These are phyloP conservation scores for Debaryomyces singareniensis DNA, from an alignment of 1,139 yeast genomes.

Conservation along the genomic window DNA sequence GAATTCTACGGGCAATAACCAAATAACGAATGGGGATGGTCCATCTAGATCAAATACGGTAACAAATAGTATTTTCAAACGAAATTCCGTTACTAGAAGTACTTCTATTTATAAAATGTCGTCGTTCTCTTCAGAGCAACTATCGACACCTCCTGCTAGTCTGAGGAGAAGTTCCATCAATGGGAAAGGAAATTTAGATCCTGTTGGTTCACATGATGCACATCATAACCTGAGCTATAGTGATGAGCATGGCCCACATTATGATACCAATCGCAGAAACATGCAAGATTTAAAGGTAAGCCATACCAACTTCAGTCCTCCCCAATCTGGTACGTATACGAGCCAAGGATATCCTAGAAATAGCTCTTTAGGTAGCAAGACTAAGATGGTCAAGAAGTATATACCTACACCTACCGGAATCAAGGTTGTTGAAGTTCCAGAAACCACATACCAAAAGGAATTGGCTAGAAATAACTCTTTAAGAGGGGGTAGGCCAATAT, in stretches of 20 bases:
- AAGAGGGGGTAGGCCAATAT: conserved; percentile 23
- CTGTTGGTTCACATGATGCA: neutral
- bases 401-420: conserved; percentile 45
- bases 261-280: neutral
- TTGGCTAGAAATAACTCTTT: conserved; percentile 37
- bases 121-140: neutral
- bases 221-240: no score
- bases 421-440: conserved; percentile 43
- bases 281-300: conserved; percentile 1
- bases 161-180: conserved; percentile 1
- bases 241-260: neutral
- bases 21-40: neutral
- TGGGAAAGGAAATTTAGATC: neutral
- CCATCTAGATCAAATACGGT: neutral
- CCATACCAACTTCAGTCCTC: conserved; percentile 8
- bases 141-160: neutral
- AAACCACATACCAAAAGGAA: conserved; percentile 29
- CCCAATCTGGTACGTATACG: conserved; percentile 2
- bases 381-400: conserved; percentile 41
- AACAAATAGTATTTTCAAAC: neutral
- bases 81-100: neutral
- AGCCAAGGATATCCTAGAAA: conserved; percentile 3
- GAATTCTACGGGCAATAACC: neutral
- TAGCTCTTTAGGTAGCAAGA: conserved; percentile 6
- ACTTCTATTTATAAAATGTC: neutral